Conservation (phyloP, 352 stramenopile species). For the Pilasporangium apinafurcum region DNA sequence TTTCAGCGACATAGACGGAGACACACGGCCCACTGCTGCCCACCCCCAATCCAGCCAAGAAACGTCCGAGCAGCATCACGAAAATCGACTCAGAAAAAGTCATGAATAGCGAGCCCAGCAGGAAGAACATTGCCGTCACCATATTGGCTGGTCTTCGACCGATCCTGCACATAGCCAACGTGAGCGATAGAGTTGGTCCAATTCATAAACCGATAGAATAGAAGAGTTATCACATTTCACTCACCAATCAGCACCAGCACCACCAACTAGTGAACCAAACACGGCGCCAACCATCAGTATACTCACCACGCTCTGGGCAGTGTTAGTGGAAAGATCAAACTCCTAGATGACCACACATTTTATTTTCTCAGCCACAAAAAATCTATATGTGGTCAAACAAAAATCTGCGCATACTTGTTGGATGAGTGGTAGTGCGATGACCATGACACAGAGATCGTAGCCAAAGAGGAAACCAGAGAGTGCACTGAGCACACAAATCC, state of each 20-base stretch:
- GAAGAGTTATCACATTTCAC: neutral
- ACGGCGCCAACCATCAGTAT: constrained; percentile 65
- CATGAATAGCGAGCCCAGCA: constrained; percentile 58
- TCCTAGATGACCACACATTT: constrained; percentile 15
- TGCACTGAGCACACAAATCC: constrained; percentile 53
- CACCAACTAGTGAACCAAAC: constrained; percentile 48
- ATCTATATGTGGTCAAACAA: neutral
- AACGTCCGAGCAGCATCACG: constrained; percentile 51
- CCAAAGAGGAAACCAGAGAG: constrained; percentile 70
- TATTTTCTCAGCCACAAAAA: too few species aligned
- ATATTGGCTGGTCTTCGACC: constrained; percentile 61
- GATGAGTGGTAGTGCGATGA: constrained; percentile 61
- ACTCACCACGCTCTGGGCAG: constrained; percentile 53
- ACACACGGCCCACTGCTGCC: constrained; percentile 60
- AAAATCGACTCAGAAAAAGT: constrained; percentile 43
- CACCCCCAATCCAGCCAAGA: constrained; percentile 56
- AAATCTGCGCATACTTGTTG: constrained; percentile 17
- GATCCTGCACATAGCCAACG: constrained; percentile 16
- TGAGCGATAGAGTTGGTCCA: neutral
- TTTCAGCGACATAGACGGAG: constrained; percentile 63
- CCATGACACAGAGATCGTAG: constrained; percentile 76
- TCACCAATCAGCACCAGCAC: constrained; percentile 47
- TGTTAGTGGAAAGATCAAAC: constrained; percentile 43
- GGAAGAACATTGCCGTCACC: constrained; percentile 50
- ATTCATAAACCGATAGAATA: neutral